Evolutionary conservation across 352 stramenopile species (phyloP).

Genomic region (Phytophthora capsici): DNA sequence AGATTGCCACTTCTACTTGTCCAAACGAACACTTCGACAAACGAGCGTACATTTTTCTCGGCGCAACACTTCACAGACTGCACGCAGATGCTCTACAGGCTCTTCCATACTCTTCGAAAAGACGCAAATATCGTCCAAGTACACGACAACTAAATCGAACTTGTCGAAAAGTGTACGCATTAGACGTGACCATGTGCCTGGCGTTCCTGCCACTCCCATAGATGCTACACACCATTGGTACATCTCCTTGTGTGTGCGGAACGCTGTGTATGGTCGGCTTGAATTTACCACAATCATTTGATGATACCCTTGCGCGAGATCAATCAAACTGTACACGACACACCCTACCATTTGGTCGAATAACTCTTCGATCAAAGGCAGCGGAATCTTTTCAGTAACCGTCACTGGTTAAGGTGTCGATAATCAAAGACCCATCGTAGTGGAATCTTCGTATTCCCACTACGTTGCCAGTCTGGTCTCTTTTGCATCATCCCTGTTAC

Average conservation of each 20-base stretch:
- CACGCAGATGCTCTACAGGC: constrained; percentile 29
- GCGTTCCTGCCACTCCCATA: constrained; percentile 51
- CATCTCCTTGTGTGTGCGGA: constrained; percentile 37
- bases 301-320: constrained; percentile 43
- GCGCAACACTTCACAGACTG: constrained; percentile 30
- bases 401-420: constrained; percentile 21
- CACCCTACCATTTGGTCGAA: constrained; percentile 24
- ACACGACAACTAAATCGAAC: constrained; percentile 41
- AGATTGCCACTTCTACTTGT: constrained; percentile 22
- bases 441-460: constrained; percentile 8
- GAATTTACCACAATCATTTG: constrained; percentile 27
- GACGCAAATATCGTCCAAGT: constrained; percentile 45
- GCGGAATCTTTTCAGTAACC: constrained; percentile 19
- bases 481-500: neutral
- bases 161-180: constrained; percentile 44
- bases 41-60: constrained; percentile 29
- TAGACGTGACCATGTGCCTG: constrained; percentile 40
- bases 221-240: constrained; percentile 51
- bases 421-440: constrained; percentile 23
- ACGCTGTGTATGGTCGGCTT: constrained; percentile 40
- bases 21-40: constrained; percentile 37
- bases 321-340: constrained; percentile 26
- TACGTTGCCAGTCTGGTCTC: constrained; percentile 14
- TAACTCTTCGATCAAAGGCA: constrained; percentile 23
- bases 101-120: constrained; percentile 20